Evolutionary conservation across 2,329 filamentous ascomycete species (phyloP).

Genomic region (Thielaviopsis ethacetica): DNA sequence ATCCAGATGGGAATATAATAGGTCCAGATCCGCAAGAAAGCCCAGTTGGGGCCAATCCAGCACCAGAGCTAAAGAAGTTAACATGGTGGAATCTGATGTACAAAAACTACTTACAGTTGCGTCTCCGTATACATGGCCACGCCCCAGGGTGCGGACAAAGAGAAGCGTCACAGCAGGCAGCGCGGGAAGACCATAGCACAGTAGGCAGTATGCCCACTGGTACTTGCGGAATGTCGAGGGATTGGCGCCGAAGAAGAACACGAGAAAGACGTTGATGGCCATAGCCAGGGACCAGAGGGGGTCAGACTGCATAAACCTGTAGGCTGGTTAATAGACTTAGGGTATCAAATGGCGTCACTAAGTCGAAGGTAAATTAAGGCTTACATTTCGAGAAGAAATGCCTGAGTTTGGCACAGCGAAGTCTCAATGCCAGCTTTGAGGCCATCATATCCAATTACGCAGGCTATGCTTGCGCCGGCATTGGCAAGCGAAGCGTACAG

Average conservation of each 20-base stretch:
- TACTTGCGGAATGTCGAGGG: conserved; percentile 55
- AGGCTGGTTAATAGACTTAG: not conserved
- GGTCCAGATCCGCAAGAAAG: conserved; percentile 39
- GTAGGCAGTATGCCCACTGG: conserved; percentile 51
- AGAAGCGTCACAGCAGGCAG: conserved; percentile 50
- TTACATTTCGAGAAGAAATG: conserved; percentile 51
- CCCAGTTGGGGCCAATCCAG: conserved; percentile 40
- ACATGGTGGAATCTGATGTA: not conserved
- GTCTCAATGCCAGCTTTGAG: conserved; percentile 36
- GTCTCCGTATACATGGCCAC: conserved; percentile 34
- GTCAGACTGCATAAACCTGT: conserved; percentile 62
- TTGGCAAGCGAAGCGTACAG: conserved; percentile 45
- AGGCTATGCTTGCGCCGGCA: conserved; percentile 44
- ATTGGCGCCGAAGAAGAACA: conserved; percentile 43
- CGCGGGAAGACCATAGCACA: conserved; percentile 58
- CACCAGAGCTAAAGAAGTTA: conserved; percentile 36
- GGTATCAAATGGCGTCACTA: too few species aligned
- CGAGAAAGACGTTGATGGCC: conserved; percentile 65
- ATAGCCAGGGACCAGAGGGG: conserved; percentile 67
- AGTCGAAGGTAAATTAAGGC: conserved; percentile 16
- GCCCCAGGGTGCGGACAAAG: conserved; percentile 28
- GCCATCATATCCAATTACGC: conserved; percentile 53
- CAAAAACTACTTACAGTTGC: conserved; percentile 30
- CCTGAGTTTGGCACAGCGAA: conserved; percentile 43
- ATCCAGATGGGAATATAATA: conserved; percentile 47